Percentiles rank a stretch among this genome's conserved stretches.
These are phyloP conservation scores for Micractinium sp. DNA, from an alignment of 139 green algal genomes.

Conservation along the genomic window DNA sequence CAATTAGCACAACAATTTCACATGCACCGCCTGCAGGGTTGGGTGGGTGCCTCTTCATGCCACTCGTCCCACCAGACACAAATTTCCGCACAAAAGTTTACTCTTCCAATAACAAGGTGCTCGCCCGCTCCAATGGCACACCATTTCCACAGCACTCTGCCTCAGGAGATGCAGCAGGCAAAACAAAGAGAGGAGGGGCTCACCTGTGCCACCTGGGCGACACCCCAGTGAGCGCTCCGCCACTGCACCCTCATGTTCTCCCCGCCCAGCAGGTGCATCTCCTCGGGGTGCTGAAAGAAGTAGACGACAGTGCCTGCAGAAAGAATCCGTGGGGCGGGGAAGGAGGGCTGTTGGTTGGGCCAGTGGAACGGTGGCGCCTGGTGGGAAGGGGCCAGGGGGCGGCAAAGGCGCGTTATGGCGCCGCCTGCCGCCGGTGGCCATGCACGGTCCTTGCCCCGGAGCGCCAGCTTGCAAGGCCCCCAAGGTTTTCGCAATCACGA, in stretches of 20 bases:
- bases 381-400: neutral
- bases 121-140: too few species aligned
- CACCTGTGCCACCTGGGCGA: constrained; percentile 8
- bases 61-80: too few species aligned
- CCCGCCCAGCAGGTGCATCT: neutral
- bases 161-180: neutral
- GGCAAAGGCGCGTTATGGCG: neutral
- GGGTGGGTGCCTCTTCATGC: neutral
- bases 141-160: too few species aligned
- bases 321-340: neutral
- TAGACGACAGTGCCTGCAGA: neutral
- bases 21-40: neutral
- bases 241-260: neutral
- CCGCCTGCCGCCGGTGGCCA: too few species aligned
- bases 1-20: too few species aligned
- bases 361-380: neutral
- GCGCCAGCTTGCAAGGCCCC: too few species aligned
- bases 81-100: neutral
- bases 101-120: neutral
- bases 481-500: neutral
- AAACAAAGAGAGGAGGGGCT: too few species aligned
- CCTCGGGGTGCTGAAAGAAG: neutral
- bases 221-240: neutral
- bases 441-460: too few species aligned
- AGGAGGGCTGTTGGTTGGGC: neutral